Evolutionary conservation across 2,329 filamentous ascomycete genomes (phyloP), one percentile per base, ranked within the genome.

Genomic region (Arthrobotrys musiformis): DNA sequence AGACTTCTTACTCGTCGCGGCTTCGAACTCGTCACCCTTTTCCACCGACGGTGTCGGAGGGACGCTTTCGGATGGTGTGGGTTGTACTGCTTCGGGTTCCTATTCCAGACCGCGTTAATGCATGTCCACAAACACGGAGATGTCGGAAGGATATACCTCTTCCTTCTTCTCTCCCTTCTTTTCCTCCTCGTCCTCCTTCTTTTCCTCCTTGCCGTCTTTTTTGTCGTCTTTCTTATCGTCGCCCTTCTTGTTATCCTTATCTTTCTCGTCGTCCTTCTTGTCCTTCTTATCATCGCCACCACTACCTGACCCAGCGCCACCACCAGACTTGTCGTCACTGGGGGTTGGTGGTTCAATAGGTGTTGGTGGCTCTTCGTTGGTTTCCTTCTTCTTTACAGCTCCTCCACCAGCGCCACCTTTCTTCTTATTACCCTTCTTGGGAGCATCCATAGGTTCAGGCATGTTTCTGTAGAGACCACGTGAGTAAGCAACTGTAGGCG

Each of bases 391-490:
- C 30, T 76, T 75, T 1, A 22, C 22, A 30, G 33, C 30, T 11
- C 8, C 8, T 11, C 54, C 54, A 40, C 26, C 44, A 24, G 30
- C 35, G 19, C 19, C 22, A 42, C 52, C 33, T 6, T 30, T 50
- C 8, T 60, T 48, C 44, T 64, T 70, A 52, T 73, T 73, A 7
- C 58, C 58, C n/a, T 52, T 64, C 35, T 58, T 58, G 1, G 11
- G 11, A 42, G 72, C 64, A 58, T 76, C 72, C 64, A 64, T 76
- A 30, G 64, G 72, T 64, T 76, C 72, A 15, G 63, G 26, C 72
- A 76, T 76, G 35, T 58, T 60, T 4, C 72, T 76, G 24, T 44
- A 46, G 26, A n/a, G n/a, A 9, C 19, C 48, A 42, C 28, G 15
- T 58, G 33, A 63, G 30, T 28, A 19, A 50, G 7, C 9, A 15